Evolutionary conservation across 108 stramenopile species (phyloP).

Genomic region (Skeletonema tropicum): DNA sequence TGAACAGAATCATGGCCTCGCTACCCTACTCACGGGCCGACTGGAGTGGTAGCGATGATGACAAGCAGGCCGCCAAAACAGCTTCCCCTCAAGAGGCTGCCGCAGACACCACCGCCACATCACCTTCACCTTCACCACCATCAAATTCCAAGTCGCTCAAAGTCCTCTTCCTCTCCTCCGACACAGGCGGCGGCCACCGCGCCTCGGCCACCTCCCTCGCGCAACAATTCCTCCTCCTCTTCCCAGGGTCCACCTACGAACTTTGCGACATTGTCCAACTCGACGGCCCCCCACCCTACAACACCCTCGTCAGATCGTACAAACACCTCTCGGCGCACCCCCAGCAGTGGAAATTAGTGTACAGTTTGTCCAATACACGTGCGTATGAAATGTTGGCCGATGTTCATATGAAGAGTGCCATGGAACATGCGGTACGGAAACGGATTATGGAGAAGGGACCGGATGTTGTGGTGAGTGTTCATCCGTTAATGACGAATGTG

Average conservation of each 20-base stretch:
- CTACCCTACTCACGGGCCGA: not conserved
- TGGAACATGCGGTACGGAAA: conserved; percentile 74
- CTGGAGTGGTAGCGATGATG: not conserved
- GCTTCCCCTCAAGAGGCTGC: not conserved
- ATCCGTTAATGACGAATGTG: conserved; percentile 95
- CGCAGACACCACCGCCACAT: not conserved
- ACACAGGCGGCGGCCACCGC: conserved; percentile 97
- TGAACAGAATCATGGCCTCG: not conserved
- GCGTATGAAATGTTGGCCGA: conserved; percentile 81
- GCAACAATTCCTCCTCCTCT: conserved; percentile 82
- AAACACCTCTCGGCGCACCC: conserved; percentile 81
- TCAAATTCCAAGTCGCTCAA: conserved; percentile 36
- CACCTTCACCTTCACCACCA: not conserved
- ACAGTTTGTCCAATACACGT: conserved; percentile 71
- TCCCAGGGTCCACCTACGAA: conserved; percentile 79
- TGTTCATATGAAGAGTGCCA: conserved; percentile 76
- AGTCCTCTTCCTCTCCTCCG: conserved; percentile 92
- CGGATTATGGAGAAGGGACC: conserved; percentile 72
- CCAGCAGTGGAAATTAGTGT: conserved; percentile 84
- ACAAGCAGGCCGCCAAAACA: not conserved
- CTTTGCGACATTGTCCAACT: conserved; percentile 76
- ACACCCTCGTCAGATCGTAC: conserved; percentile 68
- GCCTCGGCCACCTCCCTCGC: conserved; percentile 92
- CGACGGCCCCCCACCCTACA: conserved; percentile 77
- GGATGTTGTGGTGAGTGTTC: conserved; percentile 94